Base-by-base conservation (phyloP, 805 yeast genomes). In the Lipomyces orientalis region DNA sequence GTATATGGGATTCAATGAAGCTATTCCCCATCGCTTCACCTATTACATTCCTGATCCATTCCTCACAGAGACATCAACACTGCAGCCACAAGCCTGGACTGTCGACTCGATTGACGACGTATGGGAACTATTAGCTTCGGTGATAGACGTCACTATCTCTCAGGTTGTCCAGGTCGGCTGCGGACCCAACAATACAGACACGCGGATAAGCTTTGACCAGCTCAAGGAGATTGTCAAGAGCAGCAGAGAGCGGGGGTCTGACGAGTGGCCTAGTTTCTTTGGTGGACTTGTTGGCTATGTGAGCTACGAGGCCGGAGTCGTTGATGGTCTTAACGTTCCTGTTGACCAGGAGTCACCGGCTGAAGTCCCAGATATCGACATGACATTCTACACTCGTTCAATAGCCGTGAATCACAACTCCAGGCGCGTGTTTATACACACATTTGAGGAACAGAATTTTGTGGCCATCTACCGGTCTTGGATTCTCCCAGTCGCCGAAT, bases 211-310 rank as follows among this genome's bases (percentile, higher is more conserved):
- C 12, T 16, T 60, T 10, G 62, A 49, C 29, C 60, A 58, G 25
- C 29, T 51, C 64, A 60, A 37, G 22, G 35, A 22, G 22, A 31
- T 4, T 10, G n/a, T 58, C 31, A 37, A 3, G 46, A 56, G 16
- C 4, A 25, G 25, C 46, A 16, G 25, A 33, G 59, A 35, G 12
- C 16, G n/a, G 3, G 59, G 59, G 35, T 10, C 8, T 61, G 22
- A 43, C 35, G 43, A 10, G 29, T 56, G 80, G 0, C 79, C 91
- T 22, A 97, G 97, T 0, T 95, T 95, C 74, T 80, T 87, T 65
- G 98, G 99, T n/a, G 99, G 99, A 0, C 82, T 91, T 39, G 81
- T 93, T 64, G 99, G 99, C 4, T 81, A 89, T 54, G 77, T 95
- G 10, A 89, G 97, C 0, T 95, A 95, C 76, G 99, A 94, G 76